These are phyloP conservation scores for Mycosphaerella sp. DNA, from an alignment of 2,329 filamentous ascomycete genomes.

Conservation along the genomic window DNA sequence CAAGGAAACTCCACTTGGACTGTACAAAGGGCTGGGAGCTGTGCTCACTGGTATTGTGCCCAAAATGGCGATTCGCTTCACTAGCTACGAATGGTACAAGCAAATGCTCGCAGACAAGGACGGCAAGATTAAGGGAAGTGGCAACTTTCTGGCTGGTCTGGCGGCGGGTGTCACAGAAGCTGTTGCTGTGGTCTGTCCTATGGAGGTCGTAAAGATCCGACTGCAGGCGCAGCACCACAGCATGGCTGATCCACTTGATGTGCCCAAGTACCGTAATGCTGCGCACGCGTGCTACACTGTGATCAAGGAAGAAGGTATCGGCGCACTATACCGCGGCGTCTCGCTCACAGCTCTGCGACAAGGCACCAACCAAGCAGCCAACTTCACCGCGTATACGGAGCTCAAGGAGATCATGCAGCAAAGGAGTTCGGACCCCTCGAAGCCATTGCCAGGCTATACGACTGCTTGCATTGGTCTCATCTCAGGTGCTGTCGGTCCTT, in stretches of 20 bases:
- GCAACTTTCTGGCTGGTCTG: constrained; percentile 77
- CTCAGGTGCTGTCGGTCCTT: constrained; percentile 86
- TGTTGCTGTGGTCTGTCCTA: constrained; percentile 91
- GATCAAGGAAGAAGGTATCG: constrained; percentile 79
- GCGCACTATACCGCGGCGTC: constrained; percentile 87
- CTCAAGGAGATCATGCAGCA: constrained; percentile 73
- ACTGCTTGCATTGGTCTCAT: constrained; percentile 88
- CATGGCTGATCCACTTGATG: constrained; percentile 91
- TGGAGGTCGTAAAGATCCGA: constrained; percentile 99
- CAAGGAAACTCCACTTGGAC: constrained; percentile 81
- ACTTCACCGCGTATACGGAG: constrained; percentile 96
- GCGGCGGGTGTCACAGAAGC: constrained; percentile 93
- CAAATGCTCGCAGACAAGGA: constrained; percentile 64
- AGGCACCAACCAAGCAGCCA: constrained; percentile 95
- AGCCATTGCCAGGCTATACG: constrained; percentile 75
- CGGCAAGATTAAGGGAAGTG: constrained; percentile 61
- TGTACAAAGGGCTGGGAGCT: constrained; percentile 98
- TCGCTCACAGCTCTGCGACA: constrained; percentile 88
- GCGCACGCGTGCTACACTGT: constrained; percentile 80
- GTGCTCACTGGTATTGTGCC: constrained; percentile 94
- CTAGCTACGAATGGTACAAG: constrained; percentile 95
- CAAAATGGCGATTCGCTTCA: constrained; percentile 99
- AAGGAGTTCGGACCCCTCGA: constrained; percentile 63
- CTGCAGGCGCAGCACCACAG: constrained; percentile 97
- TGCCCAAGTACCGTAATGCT: constrained; percentile 96